Evolutionary conservation across 768 basidiomycete species (phyloP).

Genomic region (Rubroboletus pulcherrimus): DNA sequence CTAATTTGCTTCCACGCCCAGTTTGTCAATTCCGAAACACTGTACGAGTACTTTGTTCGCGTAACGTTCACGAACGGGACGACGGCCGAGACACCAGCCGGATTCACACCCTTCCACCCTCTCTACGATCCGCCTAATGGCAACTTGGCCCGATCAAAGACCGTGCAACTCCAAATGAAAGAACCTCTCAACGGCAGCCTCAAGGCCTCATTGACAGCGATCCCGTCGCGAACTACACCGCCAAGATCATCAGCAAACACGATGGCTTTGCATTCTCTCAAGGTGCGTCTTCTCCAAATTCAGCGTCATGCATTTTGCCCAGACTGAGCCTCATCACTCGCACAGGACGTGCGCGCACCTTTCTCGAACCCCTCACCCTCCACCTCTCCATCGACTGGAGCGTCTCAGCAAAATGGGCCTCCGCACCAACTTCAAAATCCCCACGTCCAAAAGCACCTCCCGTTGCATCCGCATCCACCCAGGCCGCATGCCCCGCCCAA

Average conservation of each 20-base stretch:
- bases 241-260: background rate
- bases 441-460: background rate
- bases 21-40: background rate
- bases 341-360: background rate
- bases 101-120: slow-evolving; percentile 4
- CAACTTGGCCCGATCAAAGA: background rate
- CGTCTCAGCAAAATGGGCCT: background rate
- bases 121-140: background rate
- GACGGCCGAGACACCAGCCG: background rate
- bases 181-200: background rate
- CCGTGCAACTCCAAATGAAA: background rate
- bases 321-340: background rate
- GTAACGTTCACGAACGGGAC: background rate
- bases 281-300: background rate
- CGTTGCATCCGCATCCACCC: background rate
- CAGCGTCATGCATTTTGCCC: background rate
- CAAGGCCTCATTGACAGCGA: background rate
- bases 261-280: background rate
- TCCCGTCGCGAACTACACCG: background rate
- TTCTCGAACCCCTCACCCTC: background rate
- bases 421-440: background rate
- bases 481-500: background rate
- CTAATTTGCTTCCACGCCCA: background rate
- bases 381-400: background rate
- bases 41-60: background rate